Conservation (phyloP, 345 rosid species). For the Camelina laxa region DNA sequence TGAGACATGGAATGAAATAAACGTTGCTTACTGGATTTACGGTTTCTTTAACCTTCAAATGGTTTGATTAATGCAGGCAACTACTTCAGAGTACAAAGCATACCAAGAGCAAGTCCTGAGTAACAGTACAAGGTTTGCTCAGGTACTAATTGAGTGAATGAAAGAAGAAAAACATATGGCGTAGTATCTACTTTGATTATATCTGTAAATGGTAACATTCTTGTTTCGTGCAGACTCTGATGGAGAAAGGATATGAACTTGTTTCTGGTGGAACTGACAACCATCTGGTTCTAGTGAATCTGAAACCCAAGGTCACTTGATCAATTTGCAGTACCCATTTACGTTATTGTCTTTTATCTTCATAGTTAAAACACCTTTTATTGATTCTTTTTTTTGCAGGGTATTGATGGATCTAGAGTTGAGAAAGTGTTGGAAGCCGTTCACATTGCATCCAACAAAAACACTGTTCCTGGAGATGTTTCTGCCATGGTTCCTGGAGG, state of each 20-base stretch:
- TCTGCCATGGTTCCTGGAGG: conserved; percentile 99
- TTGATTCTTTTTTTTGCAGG: conserved; percentile 48
- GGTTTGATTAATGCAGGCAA: conserved; percentile 59
- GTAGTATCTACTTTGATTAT: background rate
- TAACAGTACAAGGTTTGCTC: conserved; percentile 80
- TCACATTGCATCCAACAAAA: conserved; percentile 98
- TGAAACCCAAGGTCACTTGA: conserved; percentile 78
- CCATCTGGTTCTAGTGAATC: conserved; percentile 95
- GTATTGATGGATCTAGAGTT: conserved; percentile 96
- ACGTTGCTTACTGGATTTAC: background rate
- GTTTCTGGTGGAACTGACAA: conserved; percentile 99
- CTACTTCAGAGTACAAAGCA: conserved; percentile 92
- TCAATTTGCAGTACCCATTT: background rate
- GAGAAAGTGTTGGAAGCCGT: conserved; percentile 98
- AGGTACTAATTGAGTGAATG: conserved; percentile 51
- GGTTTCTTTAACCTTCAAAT: conserved; percentile 4
- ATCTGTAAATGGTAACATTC: background rate
- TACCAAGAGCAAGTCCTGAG: conserved; percentile 98
- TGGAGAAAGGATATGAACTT: conserved; percentile 72
- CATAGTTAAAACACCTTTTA: background rate
- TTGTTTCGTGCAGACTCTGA: conserved; percentile 64
- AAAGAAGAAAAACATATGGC: background rate
- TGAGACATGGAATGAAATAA: background rate
- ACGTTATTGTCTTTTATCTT: background rate
- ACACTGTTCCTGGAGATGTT: conserved; percentile 99